phyloP scores from a whole-genome alignment of 2,329 filamentous ascomycete species.

The Calonectria pauciramosa region DNA sequence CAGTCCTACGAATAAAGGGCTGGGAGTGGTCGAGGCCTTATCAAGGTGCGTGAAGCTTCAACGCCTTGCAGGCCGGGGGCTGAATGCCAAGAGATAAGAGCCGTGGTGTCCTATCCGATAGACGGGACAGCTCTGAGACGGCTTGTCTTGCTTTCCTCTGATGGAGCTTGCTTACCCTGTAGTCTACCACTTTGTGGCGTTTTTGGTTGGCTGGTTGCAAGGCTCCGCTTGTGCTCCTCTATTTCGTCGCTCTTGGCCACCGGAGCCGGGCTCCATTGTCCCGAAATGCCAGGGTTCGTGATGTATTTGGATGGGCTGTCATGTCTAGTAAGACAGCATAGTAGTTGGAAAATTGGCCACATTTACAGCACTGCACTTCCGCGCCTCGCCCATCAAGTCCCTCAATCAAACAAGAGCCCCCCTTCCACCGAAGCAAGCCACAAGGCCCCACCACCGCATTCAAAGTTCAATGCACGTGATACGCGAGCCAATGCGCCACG shows the following conservation, averaged over 20 bases:
- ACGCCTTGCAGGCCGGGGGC: background rate
- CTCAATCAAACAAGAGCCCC: too few species aligned
- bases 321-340: background rate
- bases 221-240: background rate
- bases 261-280: background rate
- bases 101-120: slow-evolving; percentile 3
- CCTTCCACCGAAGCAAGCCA: background rate
- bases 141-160: background rate
- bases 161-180: background rate
- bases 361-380: background rate
- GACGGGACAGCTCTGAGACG: background rate
- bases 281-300: background rate
- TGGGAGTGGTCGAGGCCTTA: slow-evolving; percentile 15
- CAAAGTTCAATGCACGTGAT: background rate
- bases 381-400: background rate
- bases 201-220: background rate
- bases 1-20: slow-evolving; percentile 1
- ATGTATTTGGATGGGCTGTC: background rate
- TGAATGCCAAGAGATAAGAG: slow-evolving; percentile 22
- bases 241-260: background rate
- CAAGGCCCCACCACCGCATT: background rate
- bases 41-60: slow-evolving; percentile 8
- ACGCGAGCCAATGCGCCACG: background rate
- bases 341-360: background rate
- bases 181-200: background rate